Evolutionary conservation across 1,284 basidiomycete genomes (phyloP).

Genomic region (Salmacisia buchloeana): DNA sequence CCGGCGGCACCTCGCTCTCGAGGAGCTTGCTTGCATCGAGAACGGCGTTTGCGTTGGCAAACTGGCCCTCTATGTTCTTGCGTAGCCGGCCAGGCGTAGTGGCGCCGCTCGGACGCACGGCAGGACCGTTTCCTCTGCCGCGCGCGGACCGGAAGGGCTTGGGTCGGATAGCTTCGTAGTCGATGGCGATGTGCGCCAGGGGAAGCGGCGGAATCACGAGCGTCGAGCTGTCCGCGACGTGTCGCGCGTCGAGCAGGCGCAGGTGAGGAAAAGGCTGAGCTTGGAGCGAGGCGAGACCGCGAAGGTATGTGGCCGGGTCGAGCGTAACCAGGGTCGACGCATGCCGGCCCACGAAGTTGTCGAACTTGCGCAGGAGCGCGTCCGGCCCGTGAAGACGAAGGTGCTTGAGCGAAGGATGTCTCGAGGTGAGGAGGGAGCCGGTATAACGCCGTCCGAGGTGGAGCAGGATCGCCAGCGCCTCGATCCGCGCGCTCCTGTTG

Average conservation of each 20-base stretch:
- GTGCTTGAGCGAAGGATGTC: too few species aligned
- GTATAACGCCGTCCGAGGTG: too few species aligned
- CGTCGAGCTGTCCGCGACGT: background rate
- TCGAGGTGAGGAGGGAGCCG: too few species aligned
- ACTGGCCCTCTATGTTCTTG: background rate
- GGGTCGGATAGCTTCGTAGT: background rate
- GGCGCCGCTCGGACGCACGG: background rate
- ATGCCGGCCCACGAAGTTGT: background rate
- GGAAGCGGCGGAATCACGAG: background rate
- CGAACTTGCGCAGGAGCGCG: too few species aligned
- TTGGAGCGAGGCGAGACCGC: background rate
- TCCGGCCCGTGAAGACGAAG: too few species aligned
- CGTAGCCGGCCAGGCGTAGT: background rate
- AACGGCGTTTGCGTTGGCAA: background rate
- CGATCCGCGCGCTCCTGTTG: background rate
- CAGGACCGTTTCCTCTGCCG: background rate
- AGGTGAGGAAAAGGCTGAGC: background rate
- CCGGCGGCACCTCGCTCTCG: background rate
- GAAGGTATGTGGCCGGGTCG: background rate
- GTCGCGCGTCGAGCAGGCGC: background rate
- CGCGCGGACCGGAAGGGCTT: background rate
- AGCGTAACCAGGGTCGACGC: background rate
- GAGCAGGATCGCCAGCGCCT: too few species aligned
- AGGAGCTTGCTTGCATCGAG: background rate
- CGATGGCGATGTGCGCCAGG: background rate